phyloP scores from a whole-genome alignment of 108 stramenopile species.

The Skeletonema grethae region DNA sequence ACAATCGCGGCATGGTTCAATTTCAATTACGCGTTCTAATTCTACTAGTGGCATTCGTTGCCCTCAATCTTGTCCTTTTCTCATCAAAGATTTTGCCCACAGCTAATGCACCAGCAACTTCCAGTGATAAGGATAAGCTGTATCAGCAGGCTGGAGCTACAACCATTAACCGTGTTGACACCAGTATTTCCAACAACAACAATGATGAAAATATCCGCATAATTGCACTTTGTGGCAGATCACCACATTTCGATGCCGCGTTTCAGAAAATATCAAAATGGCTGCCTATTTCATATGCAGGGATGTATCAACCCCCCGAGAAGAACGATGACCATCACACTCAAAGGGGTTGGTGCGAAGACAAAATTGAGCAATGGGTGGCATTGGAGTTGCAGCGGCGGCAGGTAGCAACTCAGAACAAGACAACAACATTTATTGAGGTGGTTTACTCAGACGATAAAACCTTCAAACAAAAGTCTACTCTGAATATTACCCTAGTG shows the following conservation, averaged over 20 bases:
- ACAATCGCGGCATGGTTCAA: too few relatives aligned
- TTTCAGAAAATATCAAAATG: neutral
- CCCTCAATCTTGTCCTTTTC: too few relatives aligned
- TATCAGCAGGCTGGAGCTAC: too few relatives aligned
- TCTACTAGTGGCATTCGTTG: too few relatives aligned
- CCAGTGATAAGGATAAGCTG: too few relatives aligned
- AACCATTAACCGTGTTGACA: too few relatives aligned
- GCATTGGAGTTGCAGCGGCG: neutral
- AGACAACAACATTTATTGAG: neutral
- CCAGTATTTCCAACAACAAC: too few relatives aligned
- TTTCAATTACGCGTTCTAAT: too few relatives aligned
- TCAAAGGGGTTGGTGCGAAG: neutral
- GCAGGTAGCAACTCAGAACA: neutral
- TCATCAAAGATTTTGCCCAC: too few relatives aligned
- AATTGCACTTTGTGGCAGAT: neutral
- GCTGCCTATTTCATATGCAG: neutral
- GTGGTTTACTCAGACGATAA: neutral
- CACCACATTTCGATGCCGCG: neutral
- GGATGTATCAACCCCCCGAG: neutral
- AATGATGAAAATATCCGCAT: neutral
- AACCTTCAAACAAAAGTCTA: neutral
- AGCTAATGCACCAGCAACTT: too few relatives aligned
- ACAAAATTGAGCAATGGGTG: conserved; percentile 2
- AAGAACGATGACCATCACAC: neutral
- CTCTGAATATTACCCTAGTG: neutral